These are phyloP conservation scores for Cladobotryum protrusum DNA, from an alignment of 2,329 filamentous ascomycete genomes.

Conservation along the genomic window DNA sequence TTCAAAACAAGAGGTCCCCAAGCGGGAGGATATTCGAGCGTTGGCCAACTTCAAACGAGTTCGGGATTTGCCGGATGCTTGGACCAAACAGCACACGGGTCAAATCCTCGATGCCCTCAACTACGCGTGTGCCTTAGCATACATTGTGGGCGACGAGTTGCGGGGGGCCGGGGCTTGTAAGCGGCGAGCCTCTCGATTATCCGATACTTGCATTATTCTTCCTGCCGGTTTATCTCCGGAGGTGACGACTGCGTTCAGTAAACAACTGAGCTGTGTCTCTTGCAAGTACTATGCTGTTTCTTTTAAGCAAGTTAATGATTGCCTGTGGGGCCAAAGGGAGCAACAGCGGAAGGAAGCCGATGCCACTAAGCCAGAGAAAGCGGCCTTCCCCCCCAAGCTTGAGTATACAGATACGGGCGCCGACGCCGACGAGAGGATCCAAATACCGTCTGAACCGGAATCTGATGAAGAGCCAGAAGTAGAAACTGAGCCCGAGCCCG, in stretches of 20 bases:
- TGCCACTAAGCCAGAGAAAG: too few species aligned
- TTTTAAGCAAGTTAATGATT: constrained; percentile 20
- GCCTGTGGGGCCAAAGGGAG: constrained; percentile 17
- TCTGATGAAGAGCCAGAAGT: neutral
- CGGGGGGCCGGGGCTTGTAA: constrained; percentile 13
- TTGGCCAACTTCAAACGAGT: constrained; percentile 18
- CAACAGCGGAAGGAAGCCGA: neutral
- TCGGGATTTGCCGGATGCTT: constrained; percentile 21
- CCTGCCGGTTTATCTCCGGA: constrained; percentile 14
- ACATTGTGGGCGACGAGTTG: constrained; percentile 24
- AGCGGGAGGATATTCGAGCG: constrained; percentile 19
- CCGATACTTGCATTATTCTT: constrained; percentile 22
- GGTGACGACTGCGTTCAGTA: constrained; percentile 17
- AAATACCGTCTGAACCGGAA: neutral
- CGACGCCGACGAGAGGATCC: neutral
- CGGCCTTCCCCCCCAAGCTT: neutral
- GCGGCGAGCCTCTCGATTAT: constrained; percentile 16
- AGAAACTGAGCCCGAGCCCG: neutral
- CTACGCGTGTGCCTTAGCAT: constrained; percentile 28
- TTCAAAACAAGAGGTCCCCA: constrained; percentile 14
- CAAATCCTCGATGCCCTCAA: constrained; percentile 15
- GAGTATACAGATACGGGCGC: neutral
- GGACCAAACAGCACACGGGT: constrained; percentile 19
- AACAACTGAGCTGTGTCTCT: constrained; percentile 21
- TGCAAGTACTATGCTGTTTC: constrained; percentile 25